Base-by-base conservation (phyloP, 495 filamentous ascomycete species). In the Hypoxylon intermedium region DNA sequence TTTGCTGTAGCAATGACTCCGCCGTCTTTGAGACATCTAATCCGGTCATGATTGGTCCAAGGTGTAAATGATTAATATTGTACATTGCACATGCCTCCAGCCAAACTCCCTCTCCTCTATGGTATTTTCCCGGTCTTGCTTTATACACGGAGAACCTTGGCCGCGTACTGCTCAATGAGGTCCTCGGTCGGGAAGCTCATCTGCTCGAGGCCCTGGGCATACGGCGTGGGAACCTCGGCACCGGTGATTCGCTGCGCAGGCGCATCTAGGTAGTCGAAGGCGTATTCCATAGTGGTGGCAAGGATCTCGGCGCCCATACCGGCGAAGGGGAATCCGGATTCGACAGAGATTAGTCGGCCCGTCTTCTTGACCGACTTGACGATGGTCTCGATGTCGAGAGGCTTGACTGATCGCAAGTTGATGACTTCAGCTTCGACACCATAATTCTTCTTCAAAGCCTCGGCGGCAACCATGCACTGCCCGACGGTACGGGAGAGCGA, bases 341-440 rank as follows among this genome's bases (percentile, higher is more conserved):
- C 94, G 57, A 98, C 91, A 20, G 85, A 87, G 77, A 98, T 86
- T 56, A 98, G 83, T 69, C 87, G 88, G 71, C 89, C 89, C 18
- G 94, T 98, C 88, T 98, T 98, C 88, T 97, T 97, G 71, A 98
- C 89, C 11, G 92, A 96, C 75, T 93, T 91, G 71, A 96, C 83
- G 72, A 98, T 97, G 50, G 88, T 83, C 77, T 97, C 93, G 34
- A 98, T 86, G 72, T 98, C 94, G 48, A 98, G 82, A 30, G 94
- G 94, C 84, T 97, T 98, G 76, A 98, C 76, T 57, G 92, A 96
- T 63, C 94, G 91, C 46, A 98, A 87, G 82, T 98, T 98, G 84
- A 98, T 90, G 51, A 98, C 95, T 78, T 98, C 94, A 49, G 84
- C 88, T 52, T 98, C 95, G 38, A 98, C 85, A 58, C 94, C 94